A percentile compares a stretch with the other conserved stretches of the same genome.
Evolutionary conservation across 2,329 filamentous ascomycete species (phyloP).

Genomic region (Byssochlamys sp.): DNA sequence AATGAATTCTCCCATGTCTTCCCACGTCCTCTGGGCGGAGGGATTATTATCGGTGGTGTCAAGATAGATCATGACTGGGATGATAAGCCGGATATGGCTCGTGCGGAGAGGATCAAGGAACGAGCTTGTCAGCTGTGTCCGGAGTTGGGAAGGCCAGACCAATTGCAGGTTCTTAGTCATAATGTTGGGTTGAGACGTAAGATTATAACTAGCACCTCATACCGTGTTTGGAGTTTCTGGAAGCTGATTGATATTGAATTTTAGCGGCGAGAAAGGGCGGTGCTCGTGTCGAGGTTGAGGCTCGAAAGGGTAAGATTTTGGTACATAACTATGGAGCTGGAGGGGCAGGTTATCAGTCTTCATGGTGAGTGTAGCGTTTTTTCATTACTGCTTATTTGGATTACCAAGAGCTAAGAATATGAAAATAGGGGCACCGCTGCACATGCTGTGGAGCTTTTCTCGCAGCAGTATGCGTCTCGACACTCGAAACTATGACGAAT

Average conservation of each 20-base stretch:
- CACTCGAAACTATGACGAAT: not conserved
- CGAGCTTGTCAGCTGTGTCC: conserved; percentile 3
- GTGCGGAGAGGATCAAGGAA: conserved; percentile 1
- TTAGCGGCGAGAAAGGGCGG: conserved; percentile 2
- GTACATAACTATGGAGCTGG: not conserved
- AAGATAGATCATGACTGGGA: conserved; percentile 1
- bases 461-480: conserved; percentile 2
- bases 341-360: not conserved
- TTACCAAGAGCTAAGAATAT: not conserved
- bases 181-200: conserved; percentile 4
- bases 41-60: conserved; percentile 2
- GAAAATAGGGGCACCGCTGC: not conserved
- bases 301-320: not conserved
- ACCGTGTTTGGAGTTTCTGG: not conserved
- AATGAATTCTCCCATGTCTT: conserved; percentile 3
- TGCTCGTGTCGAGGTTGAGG: conserved; percentile 1
- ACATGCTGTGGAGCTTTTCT: conserved; percentile 1
- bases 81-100: conserved; percentile 1
- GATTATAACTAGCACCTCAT: not conserved
- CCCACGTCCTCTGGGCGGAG: conserved; percentile 1
- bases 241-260: not conserved
- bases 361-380: not conserved
- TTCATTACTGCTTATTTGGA: not conserved
- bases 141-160: not conserved
- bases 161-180: not conserved